Base-by-base conservation (phyloP, 371 early-diverging fungal species). In the Mortierella sp. region DNA sequence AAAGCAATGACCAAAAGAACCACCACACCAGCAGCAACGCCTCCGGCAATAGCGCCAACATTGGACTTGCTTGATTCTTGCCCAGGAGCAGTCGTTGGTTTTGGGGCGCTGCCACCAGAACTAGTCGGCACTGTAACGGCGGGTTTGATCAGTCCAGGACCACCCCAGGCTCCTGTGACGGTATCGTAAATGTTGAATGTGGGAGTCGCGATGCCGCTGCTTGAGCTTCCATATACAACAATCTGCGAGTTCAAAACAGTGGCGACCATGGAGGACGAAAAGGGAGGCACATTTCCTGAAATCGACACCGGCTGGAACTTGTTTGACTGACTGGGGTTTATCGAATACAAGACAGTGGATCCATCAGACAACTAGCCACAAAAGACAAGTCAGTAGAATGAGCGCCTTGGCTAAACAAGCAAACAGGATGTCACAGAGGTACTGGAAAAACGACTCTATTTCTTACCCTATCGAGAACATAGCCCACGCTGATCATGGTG, bases 381-480 rank as follows among this genome's bases (percentile, higher is more conserved):
- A 47, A 19, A 30, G 15, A 32, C 5, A 42, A 6, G 50, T 52
- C 1, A n/a, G n/a, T n/a, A n/a, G n/a, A n/a, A n/a, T n/a, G n/a
- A n/a, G n/a, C n/a, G n/a, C n/a, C n/a, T n/a, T n/a, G n/a, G n/a
- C n/a, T n/a, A n/a, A n/a, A n/a, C n/a, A n/a, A n/a, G n/a, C n/a
- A n/a, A n/a, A n/a, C n/a, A n/a, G n/a, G n/a, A n/a, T n/a, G n/a
- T n/a, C n/a, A n/a, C n/a, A n/a, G n/a, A n/a, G n/a, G n/a, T n/a
- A n/a, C n/a, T n/a, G n/a, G n/a, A n/a, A n/a, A n/a, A n/a, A n/a
- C n/a, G n/a, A n/a, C n/a, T n/a, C n/a, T n/a, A n/a, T n/a, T 7
- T 17, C 30, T 43, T 65, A 60, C 73, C 57, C 53, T 48, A 37
- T 75, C 75, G 50, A 75, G 39, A 19, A 75, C 28, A 34, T 68